Percentiles rank a stretch among this genome's conserved stretches.
phyloP scores from a whole-genome alignment of 495 filamentous ascomycete genomes.

The Trichodelitschia bisporula region DNA sequence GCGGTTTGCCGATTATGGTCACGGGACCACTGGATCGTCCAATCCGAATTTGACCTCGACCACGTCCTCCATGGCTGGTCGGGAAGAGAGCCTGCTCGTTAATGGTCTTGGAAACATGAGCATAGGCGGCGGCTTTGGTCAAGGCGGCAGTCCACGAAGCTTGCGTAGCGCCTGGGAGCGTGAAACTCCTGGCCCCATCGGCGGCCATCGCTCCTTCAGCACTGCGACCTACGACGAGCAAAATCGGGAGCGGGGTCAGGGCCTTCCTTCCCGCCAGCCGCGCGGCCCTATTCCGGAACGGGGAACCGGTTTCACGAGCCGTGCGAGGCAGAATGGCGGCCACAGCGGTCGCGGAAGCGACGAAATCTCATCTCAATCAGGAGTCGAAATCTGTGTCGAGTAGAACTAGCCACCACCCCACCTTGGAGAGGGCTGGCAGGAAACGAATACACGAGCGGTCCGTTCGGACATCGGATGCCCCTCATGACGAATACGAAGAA shows the following conservation, averaged over 20 bases:
- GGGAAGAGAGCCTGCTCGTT: conserved; percentile 40
- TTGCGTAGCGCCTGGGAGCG: conserved; percentile 36
- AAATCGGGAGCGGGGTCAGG: conserved; percentile 33
- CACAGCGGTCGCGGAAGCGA: conserved; percentile 65
- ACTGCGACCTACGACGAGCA: conserved; percentile 35
- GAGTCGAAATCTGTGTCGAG: conserved; percentile 22
- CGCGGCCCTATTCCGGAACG: conserved; percentile 58
- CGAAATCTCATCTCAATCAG: conserved; percentile 34
- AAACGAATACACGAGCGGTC: no score
- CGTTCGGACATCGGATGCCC: no score
- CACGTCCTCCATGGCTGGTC: conserved; percentile 34
- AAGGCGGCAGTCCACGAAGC: conserved; percentile 31
- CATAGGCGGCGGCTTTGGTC: conserved; percentile 34
- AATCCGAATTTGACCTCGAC: conserved; percentile 58
- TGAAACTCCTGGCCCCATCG: conserved; percentile 47
- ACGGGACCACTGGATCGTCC: conserved; percentile 32
- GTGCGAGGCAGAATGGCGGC: conserved; percentile 34
- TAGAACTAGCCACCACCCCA: no score
- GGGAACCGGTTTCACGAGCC: conserved; percentile 42
- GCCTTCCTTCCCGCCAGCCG: conserved; percentile 52
- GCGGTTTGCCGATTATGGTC: conserved; percentile 2
- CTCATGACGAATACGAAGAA: conserved; percentile 15
- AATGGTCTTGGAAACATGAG: conserved; percentile 41
- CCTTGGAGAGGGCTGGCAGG: no score
- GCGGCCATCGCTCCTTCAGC: conserved; percentile 57